Evolutionary conservation across 2,329 filamentous ascomycete genomes (phyloP).

Genomic region (Chrysoporthe puriensis): DNA sequence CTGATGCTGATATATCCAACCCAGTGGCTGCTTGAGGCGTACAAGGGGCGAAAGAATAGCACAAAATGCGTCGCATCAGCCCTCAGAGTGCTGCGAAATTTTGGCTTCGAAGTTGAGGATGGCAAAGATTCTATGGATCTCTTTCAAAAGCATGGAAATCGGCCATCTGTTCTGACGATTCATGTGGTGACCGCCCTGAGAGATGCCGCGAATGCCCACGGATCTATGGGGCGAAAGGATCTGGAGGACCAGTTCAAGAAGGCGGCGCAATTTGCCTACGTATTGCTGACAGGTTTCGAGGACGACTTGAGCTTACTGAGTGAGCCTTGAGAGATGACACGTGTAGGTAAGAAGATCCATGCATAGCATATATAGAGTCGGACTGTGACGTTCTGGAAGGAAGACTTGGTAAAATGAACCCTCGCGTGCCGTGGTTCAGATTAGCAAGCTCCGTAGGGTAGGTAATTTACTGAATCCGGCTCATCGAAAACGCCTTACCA

Average conservation of each 20-base stretch:
- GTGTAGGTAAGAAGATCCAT: neutral
- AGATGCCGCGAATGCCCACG: neutral
- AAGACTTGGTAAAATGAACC: no score
- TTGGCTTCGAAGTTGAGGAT: neutral
- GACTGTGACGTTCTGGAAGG: no score
- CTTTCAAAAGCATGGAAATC: neutral
- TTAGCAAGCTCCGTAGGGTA: no score
- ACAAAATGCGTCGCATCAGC: neutral
- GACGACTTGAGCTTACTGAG: neutral
- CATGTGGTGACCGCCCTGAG: neutral
- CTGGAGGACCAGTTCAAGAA: neutral
- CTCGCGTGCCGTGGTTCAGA: no score
- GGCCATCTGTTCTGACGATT: neutral
- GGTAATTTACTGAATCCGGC: neutral
- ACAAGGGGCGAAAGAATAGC: constrained; percentile 36
- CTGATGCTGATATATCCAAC: constrained; percentile 42
- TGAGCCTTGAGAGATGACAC: neutral
- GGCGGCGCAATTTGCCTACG: neutral
- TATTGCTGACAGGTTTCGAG: neutral
- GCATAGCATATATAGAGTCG: neutral
- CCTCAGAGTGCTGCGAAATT: neutral
- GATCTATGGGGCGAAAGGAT: neutral
- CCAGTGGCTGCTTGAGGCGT: constrained; percentile 42
- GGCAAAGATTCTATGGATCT: neutral
- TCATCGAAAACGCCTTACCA: neutral